phyloP scores from a whole-genome alignment of 192 early-diverging fungal genomes.

The Backusella tarrabulga region DNA sequence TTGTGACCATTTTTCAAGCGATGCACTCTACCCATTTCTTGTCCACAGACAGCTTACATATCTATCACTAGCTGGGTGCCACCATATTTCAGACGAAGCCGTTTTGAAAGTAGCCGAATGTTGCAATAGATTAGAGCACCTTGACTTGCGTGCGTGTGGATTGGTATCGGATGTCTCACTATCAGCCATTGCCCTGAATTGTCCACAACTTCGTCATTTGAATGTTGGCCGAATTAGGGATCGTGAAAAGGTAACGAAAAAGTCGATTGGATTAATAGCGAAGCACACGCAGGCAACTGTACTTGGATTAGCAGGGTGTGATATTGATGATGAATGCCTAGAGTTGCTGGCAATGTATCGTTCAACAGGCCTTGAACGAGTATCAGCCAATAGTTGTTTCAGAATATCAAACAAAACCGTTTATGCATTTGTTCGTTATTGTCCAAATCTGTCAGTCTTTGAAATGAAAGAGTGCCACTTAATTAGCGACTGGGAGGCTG shows the following conservation, averaged over 20 bases:
- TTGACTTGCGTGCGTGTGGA: slow-evolving; percentile 47
- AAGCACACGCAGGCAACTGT: slow-evolving; percentile 43
- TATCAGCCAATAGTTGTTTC: slow-evolving; percentile 49
- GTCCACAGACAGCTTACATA: slow-evolving; percentile 33
- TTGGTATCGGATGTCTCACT: slow-evolving; percentile 45
- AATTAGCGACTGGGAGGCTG: slow-evolving; percentile 45
- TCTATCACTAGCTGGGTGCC: slow-evolving; percentile 45
- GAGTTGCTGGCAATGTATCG: slow-evolving; percentile 42
- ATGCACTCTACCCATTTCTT: slow-evolving; percentile 36
- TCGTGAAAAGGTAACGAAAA: slow-evolving; percentile 38
- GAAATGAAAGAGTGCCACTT: slow-evolving; percentile 52
- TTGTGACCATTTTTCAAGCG: slow-evolving; percentile 43
- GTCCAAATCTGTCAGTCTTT: slow-evolving; percentile 47
- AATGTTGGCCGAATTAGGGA: slow-evolving; percentile 53
- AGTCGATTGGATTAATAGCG: slow-evolving; percentile 45
- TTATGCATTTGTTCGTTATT: slow-evolving; percentile 39
- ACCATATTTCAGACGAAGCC: slow-evolving; percentile 42
- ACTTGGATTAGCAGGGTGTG: slow-evolving; percentile 50
- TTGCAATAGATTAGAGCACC: slow-evolving; percentile 39
- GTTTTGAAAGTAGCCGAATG: slow-evolving; percentile 35
- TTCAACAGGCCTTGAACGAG: slow-evolving; percentile 37
- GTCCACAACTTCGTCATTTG: slow-evolving; percentile 40
- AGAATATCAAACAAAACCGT: slow-evolving; percentile 44
- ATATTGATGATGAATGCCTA: slow-evolving; percentile 46
- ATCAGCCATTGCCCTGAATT: slow-evolving; percentile 32